Evolutionary conservation across 306 rosid genomes (phyloP).

Genomic region (Coriaria nepalensis): DNA sequence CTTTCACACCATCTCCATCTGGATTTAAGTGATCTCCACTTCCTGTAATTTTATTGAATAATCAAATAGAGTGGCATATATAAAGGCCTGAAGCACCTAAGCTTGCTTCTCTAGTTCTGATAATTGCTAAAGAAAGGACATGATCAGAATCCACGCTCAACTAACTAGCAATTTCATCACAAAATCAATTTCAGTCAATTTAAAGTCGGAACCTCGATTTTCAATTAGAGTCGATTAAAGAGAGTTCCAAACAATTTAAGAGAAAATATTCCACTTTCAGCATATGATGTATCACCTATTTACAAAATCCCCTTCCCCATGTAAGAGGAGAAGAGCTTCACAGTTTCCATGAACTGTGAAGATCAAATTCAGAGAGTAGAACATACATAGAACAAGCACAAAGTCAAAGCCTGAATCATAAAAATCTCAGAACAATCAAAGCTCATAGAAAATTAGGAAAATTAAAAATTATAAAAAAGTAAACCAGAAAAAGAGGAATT

Average conservation of each 20-base stretch:
- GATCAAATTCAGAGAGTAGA: not conserved
- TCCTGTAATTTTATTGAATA: slow-evolving; percentile 30
- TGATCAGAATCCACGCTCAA: too few relatives aligned
- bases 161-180: too few relatives aligned
- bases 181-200: too few relatives aligned
- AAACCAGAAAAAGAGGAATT: slow-evolving; percentile 44
- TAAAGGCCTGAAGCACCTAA: slow-evolving; percentile 5
- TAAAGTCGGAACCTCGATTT: too few relatives aligned
- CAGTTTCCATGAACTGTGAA: not conserved
- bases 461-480: not conserved
- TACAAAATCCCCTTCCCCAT: too few relatives aligned
- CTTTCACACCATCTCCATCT: slow-evolving; percentile 58
- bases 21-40: slow-evolving; percentile 61
- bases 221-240: too few relatives aligned
- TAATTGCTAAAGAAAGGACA: not conserved
- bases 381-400: not conserved
- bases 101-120: not conserved
- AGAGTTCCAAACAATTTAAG: too few relatives aligned
- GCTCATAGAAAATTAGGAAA: not conserved
- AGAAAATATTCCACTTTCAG: too few relatives aligned
- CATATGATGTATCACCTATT: too few relatives aligned
- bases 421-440: slow-evolving; percentile 2
- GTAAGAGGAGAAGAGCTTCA: too few relatives aligned
- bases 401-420: slow-evolving; percentile 5
- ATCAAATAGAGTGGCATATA: slow-evolving; percentile 8